These are phyloP conservation scores for Luffa acutangula DNA, from an alignment of 306 rosid genomes.

Conservation along the genomic window DNA sequence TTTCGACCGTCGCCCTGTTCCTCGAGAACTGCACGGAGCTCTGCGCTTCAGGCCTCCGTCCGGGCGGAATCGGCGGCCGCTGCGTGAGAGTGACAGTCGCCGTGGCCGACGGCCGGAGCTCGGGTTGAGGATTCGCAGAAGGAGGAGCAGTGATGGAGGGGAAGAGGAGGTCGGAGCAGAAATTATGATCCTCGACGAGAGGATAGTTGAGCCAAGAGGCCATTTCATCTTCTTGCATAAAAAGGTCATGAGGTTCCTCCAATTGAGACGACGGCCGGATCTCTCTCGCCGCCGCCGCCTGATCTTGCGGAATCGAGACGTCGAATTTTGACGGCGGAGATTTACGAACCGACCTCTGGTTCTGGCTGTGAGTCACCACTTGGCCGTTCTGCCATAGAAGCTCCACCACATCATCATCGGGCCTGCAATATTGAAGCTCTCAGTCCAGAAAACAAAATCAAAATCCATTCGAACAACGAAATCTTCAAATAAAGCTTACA, in stretches of 20 bases:
- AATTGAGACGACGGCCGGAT: slow-evolving; percentile 23
- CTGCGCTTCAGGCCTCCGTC: slow-evolving; percentile 20
- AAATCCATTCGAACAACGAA: background rate
- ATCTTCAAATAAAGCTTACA: slow-evolving; percentile 19
- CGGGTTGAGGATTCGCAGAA: slow-evolving; percentile 14
- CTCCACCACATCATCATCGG: slow-evolving; percentile 59
- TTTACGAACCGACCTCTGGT: slow-evolving; percentile 31
- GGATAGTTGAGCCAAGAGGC: slow-evolving; percentile 65
- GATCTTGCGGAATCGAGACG: slow-evolving; percentile 21
- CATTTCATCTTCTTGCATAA: slow-evolving; percentile 79
- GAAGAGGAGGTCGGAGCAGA: slow-evolving; percentile 41
- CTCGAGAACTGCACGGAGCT: slow-evolving; percentile 31
- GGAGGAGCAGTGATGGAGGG: slow-evolving; percentile 10
- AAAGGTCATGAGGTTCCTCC: slow-evolving; percentile 24
- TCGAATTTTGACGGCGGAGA: slow-evolving; percentile 16
- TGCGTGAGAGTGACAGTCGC: background rate
- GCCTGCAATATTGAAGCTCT: slow-evolving; percentile 30
- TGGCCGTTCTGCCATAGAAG: slow-evolving; percentile 79
- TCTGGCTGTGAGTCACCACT: slow-evolving; percentile 52
- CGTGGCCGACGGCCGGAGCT: slow-evolving; percentile 16
- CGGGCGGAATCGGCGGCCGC: slow-evolving; percentile 36
- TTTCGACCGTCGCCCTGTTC: slow-evolving; percentile 19
- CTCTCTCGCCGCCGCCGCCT: slow-evolving; percentile 16
- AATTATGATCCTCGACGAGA: slow-evolving; percentile 41
- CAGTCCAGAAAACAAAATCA: background rate